Evolutionary conservation across 306 rosid species (phyloP).

Genomic region (Neltuma alba): DNA sequence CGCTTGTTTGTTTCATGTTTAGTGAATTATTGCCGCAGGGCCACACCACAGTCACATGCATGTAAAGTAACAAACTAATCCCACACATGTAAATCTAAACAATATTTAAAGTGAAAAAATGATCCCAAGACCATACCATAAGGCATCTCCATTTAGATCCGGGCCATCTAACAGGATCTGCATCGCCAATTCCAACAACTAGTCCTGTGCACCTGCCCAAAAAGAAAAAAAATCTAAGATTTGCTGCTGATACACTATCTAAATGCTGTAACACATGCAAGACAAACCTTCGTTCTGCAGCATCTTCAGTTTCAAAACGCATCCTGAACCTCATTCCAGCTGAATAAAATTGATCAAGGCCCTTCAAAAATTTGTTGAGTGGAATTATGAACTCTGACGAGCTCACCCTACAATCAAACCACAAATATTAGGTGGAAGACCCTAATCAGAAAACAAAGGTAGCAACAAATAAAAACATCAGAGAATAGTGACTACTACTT

Average conservation of each 20-base stretch:
- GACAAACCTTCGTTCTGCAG: conserved; percentile 83
- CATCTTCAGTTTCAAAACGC: conserved; percentile 90
- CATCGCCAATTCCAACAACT: conserved; percentile 67
- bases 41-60: not conserved
- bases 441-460: not conserved
- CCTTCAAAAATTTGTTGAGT: conserved; percentile 61
- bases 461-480: not conserved
- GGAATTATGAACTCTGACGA: conserved; percentile 87
- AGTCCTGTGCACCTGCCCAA: conserved; percentile 77
- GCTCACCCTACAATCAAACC: conserved; percentile 58
- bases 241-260: conserved; percentile 1
- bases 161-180: conserved; percentile 86
- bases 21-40: too few species aligned
- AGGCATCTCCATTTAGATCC: conserved; percentile 89
- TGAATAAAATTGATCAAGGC: conserved; percentile 66
- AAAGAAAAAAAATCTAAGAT: not conserved
- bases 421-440: not conserved
- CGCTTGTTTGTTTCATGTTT: too few species aligned
- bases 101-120: not conserved
- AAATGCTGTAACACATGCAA: not conserved
- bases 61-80: not conserved
- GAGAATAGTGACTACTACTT: not conserved
- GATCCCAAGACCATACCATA: conserved; percentile 45
- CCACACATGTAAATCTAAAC: not conserved
- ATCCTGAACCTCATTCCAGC: conserved; percentile 91